Conservation (phyloP, 345 rosid genomes). For the Salix udensis region DNA sequence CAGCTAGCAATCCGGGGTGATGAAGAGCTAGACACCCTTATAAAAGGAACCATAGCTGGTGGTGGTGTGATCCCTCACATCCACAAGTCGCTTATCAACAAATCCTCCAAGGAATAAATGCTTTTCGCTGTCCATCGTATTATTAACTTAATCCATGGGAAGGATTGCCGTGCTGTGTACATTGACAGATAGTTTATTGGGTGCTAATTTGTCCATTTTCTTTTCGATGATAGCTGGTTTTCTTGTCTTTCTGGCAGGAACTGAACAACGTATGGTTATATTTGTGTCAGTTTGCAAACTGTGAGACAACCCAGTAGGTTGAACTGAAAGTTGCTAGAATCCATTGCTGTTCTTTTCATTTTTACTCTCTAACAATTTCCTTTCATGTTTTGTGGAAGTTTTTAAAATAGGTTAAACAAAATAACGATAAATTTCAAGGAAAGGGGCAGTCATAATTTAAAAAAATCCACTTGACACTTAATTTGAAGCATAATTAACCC, state of each 20-base stretch:
- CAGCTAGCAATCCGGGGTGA: constrained; percentile 32
- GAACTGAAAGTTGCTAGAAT: constrained; percentile 1
- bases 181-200: background rate
- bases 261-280: background rate
- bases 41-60: constrained; percentile 24
- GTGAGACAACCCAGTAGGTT: background rate
- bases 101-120: constrained; percentile 18
- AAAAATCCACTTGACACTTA: too few relatives aligned
- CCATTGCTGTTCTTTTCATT: background rate
- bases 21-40: constrained; percentile 28
- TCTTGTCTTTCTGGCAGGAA: background rate
- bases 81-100: constrained; percentile 34
- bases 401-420: background rate
- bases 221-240: background rate
- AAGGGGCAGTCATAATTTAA: too few relatives aligned
- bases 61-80: constrained; percentile 29
- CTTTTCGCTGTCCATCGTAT: background rate
- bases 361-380: background rate
- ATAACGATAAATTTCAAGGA: background rate
- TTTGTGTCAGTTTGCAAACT: background rate
- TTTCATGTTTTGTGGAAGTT: background rate
- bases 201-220: background rate
- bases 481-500: background rate
- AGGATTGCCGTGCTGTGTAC: background rate
- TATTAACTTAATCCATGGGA: background rate